A percentile compares a stretch with the other conserved stretches of the same genome.
These are phyloP conservation scores for Artomyces pyxidatus DNA, from an alignment of 768 basidiomycete species.

Conservation along the genomic window DNA sequence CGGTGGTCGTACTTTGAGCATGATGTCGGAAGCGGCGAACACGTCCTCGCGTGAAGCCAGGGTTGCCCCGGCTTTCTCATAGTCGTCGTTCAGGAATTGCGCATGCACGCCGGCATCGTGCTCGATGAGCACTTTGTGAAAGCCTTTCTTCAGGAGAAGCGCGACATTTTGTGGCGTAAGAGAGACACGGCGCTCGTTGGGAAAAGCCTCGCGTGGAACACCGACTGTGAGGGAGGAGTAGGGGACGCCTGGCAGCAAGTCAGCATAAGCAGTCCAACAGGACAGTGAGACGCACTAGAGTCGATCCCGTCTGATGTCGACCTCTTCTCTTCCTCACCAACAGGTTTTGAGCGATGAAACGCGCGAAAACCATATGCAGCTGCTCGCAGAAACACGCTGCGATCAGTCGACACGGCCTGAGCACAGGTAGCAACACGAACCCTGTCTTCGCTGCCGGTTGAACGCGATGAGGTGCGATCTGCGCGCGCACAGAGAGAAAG, in stretches of 20 bases:
- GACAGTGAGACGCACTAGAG: not conserved
- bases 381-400: not conserved
- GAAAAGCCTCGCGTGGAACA: slow-evolving; percentile 68
- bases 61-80: slow-evolving; percentile 69
- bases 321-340: not conserved
- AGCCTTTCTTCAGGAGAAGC: slow-evolving; percentile 76
- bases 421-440: no score
- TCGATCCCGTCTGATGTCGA: slow-evolving; percentile 6
- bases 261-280: not conserved
- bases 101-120: slow-evolving; percentile 60
- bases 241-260: slow-evolving; percentile 36
- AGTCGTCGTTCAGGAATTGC: slow-evolving; percentile 78
- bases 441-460: no score
- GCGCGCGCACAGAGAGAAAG: slow-evolving; percentile 1
- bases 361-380: slow-evolving; percentile 1
- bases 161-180: slow-evolving; percentile 75
- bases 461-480: no score
- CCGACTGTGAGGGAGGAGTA: slow-evolving; percentile 73
- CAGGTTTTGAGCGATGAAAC: slow-evolving; percentile 7
- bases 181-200: slow-evolving; percentile 73
- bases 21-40: slow-evolving; percentile 62
- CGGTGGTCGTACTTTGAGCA: slow-evolving; percentile 83
- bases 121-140: slow-evolving; percentile 65
- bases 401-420: not conserved
- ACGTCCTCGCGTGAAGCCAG: slow-evolving; percentile 67